A percentile compares a stretch with the other conserved stretches of the same genome.
Evolutionary conservation across 1,139 yeast species (phyloP).

Genomic region (Nakaseomyces kungkrabaensis): DNA sequence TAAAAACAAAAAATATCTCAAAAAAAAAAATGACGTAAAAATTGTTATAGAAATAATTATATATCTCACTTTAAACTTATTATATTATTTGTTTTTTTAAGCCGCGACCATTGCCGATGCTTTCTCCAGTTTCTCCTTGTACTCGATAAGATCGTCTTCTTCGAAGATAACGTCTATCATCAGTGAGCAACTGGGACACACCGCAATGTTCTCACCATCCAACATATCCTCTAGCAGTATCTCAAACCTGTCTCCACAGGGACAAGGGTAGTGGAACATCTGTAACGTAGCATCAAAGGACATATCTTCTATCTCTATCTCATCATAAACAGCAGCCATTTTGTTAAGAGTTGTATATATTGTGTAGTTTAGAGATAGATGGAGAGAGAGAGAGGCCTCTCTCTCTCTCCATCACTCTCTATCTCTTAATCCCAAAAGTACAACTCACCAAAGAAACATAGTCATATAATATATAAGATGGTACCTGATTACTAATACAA

Average conservation of each 20-base stretch:
- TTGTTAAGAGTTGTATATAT: conserved; percentile 4
- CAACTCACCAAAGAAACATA: too few relatives aligned
- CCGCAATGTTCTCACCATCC: conserved; percentile 91
- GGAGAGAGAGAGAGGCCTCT: too few relatives aligned
- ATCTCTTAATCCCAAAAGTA: too few relatives aligned
- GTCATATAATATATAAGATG: not conserved
- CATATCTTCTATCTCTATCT: conserved; percentile 94
- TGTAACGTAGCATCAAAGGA: conserved; percentile 74
- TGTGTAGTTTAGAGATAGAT: not conserved
- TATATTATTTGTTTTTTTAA: not conserved
- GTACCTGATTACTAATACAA: not conserved
- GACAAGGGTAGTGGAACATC: conserved; percentile 89
- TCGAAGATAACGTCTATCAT: conserved; percentile 91
- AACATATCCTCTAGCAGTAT: conserved; percentile 72
- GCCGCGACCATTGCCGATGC: not conserved
- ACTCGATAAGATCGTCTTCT: conserved; percentile 38
- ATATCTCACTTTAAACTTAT: too few relatives aligned
- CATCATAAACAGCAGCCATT: conserved; percentile 61
- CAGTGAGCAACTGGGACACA: conserved; percentile 91
- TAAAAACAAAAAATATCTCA: not conserved
- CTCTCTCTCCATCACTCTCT: too few relatives aligned
- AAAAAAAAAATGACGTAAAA: not conserved
- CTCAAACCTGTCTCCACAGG: conserved; percentile 94
- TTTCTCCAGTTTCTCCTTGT: conserved; percentile 23
- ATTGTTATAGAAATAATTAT: not conserved